Evolutionary conservation across 495 filamentous ascomycete genomes (phyloP).

Genomic region (Podospora didyma): DNA sequence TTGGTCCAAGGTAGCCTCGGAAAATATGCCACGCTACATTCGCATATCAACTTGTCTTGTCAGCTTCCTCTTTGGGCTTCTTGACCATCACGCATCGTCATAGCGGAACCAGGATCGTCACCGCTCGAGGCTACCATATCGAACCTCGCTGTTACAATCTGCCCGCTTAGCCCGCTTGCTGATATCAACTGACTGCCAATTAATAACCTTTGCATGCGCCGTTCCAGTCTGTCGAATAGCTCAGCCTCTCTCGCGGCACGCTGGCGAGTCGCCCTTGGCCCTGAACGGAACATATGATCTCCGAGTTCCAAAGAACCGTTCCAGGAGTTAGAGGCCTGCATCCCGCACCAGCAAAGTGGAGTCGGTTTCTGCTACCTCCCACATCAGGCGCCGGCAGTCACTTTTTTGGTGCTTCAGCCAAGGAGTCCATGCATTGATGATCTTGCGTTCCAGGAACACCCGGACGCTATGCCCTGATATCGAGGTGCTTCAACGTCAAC

Average conservation of each 20-base stretch:
- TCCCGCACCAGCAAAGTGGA: not conserved
- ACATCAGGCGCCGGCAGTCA: not conserved
- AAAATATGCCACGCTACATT: slow-evolving; percentile 26
- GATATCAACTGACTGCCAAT: not conserved
- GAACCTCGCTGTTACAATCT: too few species aligned
- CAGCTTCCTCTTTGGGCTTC: slow-evolving; percentile 27
- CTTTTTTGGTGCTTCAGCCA: slow-evolving; percentile 32
- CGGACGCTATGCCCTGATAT: slow-evolving; percentile 10
- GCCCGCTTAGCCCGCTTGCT: not conserved
- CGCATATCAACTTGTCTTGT: slow-evolving; percentile 15
- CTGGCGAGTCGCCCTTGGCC: not conserved
- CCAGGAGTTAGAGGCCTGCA: not conserved
- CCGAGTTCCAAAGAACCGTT: not conserved
- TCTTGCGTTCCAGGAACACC: not conserved
- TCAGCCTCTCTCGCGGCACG: not conserved
- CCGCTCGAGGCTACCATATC: not conserved
- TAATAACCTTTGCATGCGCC: not conserved
- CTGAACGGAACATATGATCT: not conserved
- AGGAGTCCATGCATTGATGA: not conserved
- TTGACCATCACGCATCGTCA: slow-evolving; percentile 7
- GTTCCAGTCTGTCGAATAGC: not conserved
- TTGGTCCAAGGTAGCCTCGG: slow-evolving; percentile 20
- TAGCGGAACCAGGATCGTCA: slow-evolving; percentile 6
- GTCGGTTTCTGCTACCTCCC: too few species aligned
- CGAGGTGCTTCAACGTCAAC: not conserved